Conservation (phyloP, 805 yeast species). For the Metschnikowia borealis region DNA sequence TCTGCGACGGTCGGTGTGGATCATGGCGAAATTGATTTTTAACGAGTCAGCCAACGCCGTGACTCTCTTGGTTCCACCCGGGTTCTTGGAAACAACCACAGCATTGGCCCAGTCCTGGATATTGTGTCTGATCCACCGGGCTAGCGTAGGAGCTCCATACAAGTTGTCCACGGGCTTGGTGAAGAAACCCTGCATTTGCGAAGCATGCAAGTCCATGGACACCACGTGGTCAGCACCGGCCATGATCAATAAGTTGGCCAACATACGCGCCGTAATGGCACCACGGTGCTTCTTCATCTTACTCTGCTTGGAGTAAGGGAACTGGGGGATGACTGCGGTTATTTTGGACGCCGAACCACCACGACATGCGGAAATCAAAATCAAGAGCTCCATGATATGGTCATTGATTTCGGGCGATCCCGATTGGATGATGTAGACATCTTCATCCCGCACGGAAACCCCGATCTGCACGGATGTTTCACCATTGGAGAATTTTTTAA, state of each 20-base stretch:
- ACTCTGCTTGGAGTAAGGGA: conserved; percentile 89
- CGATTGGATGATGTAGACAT: conserved; percentile 82
- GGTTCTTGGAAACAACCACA: conserved; percentile 97
- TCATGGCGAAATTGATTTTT: conserved; percentile 97
- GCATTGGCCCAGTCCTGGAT: conserved; percentile 81
- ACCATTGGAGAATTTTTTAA: conserved; percentile 93
- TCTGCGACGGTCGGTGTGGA: conserved; percentile 96
- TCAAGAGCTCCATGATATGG: conserved; percentile 92
- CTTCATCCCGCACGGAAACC: conserved; percentile 93
- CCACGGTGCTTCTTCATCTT: conserved; percentile 99
- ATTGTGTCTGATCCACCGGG: conserved; percentile 91
- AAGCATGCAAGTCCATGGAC: conserved; percentile 93
- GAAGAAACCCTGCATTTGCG: conserved; percentile 99
- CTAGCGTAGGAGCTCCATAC: conserved; percentile 94
- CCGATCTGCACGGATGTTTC: conserved; percentile 97
- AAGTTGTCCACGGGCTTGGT: conserved; percentile 95
- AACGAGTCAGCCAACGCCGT: conserved; percentile 96
- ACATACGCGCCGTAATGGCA: conserved; percentile 97
- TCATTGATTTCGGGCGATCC: conserved; percentile 88
- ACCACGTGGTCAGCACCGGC: conserved; percentile 99
- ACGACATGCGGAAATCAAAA: conserved; percentile 89
- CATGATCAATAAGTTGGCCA: conserved; percentile 91
- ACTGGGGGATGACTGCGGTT: conserved; percentile 95
- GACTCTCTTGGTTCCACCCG: conserved; percentile 98
- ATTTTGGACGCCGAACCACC: conserved; percentile 98